Evolutionary conservation across 352 stramenopile genomes (phyloP).

Genomic region (Pseudoperonospora humuli): DNA sequence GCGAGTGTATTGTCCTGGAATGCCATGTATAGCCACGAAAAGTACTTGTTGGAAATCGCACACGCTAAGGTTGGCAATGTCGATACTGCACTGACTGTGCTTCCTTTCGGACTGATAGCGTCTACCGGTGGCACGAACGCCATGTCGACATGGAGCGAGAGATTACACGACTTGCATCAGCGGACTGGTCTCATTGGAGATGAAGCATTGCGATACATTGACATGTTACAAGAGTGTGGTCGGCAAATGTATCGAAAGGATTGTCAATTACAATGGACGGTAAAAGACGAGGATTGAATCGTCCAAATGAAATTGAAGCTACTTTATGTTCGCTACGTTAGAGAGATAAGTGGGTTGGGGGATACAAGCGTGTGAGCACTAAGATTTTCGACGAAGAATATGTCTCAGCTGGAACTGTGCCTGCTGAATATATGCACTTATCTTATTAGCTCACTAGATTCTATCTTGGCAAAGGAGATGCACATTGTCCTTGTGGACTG

Average conservation of each 20-base stretch:
- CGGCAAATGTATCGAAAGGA: slow-evolving; percentile 25
- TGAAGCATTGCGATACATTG: slow-evolving; percentile 6
- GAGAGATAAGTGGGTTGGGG: no score
- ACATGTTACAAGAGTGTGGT: slow-evolving; percentile 9
- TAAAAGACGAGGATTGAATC: no score
- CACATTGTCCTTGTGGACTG: no score
- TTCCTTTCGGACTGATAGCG: slow-evolving; percentile 22
- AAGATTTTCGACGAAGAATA: no score
- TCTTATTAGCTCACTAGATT: no score
- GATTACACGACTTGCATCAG: slow-evolving; percentile 12
- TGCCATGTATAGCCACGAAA: slow-evolving; percentile 13
- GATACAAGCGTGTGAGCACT: no score
- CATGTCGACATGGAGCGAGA: slow-evolving; percentile 14
- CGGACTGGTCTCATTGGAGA: neutral
- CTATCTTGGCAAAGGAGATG: no score
- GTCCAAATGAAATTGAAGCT: no score
- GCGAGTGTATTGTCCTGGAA: slow-evolving; percentile 22
- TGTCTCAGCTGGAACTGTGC: no score
- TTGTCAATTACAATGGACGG: no score
- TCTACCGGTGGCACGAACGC: slow-evolving; percentile 13
- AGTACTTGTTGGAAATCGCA: slow-evolving; percentile 7
- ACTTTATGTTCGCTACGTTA: no score
- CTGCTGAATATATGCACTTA: no score
- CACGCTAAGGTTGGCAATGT: neutral
- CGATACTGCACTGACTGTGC: slow-evolving; percentile 2